phyloP scores from a whole-genome alignment of 306 rosid genomes.

The Ceratonia siliqua region DNA sequence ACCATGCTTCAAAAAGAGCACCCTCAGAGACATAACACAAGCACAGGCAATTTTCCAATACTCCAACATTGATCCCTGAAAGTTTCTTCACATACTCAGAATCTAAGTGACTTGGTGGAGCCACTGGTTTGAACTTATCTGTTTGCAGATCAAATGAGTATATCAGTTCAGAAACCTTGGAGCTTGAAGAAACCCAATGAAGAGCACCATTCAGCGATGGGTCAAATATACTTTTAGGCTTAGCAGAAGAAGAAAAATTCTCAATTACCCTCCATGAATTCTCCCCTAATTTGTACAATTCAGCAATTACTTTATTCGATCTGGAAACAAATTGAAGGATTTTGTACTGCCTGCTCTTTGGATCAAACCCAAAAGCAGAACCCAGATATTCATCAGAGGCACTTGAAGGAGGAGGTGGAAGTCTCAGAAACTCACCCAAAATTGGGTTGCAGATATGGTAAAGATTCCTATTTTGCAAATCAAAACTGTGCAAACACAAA shows the following conservation, averaged over 20 bases:
- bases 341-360: neutral
- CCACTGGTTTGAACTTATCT: conserved; percentile 17
- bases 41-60: conserved; percentile 33
- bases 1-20: conserved; percentile 30
- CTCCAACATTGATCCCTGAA: conserved; percentile 21
- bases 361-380: conserved; percentile 33
- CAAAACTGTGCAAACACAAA: conserved; percentile 12
- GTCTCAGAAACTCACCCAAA: conserved; percentile 27
- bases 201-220: conserved; percentile 36
- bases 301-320: conserved; percentile 1
- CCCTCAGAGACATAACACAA: conserved; percentile 21
- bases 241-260: neutral
- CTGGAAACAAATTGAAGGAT: conserved; percentile 19
- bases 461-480: neutral
- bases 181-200: conserved; percentile 19
- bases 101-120: conserved; percentile 23
- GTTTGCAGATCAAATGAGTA: conserved; percentile 31
- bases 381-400: neutral
- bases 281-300: conserved; percentile 22
- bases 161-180: neutral
- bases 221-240: neutral
- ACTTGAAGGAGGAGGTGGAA: conserved; percentile 20
- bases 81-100: neutral
- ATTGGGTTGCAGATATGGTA: conserved; percentile 36
- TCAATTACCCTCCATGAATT: neutral